phyloP scores from a whole-genome alignment of 768 basidiomycete species.

The Floccularia luteovirens region DNA sequence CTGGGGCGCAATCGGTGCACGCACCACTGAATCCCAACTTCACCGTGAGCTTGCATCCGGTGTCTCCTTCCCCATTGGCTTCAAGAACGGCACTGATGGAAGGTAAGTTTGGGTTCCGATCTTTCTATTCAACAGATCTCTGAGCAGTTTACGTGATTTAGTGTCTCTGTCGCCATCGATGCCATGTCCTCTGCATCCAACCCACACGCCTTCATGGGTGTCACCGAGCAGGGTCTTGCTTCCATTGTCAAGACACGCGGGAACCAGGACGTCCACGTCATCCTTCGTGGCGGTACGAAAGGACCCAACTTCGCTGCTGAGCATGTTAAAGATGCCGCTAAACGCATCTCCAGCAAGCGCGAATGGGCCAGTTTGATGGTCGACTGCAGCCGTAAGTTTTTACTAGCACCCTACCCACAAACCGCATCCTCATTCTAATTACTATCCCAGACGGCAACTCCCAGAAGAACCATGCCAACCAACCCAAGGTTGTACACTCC shows the following conservation, averaged over 20 bases:
- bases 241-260: conserved; percentile 90
- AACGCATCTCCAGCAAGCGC: conserved; percentile 41
- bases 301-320: conserved; percentile 86
- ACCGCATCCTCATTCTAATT: conserved; percentile 2
- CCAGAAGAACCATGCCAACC: conserved; percentile 89
- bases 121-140: background rate
- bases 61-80: conserved; percentile 95
- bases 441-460: conserved; percentile 99
- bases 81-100: conserved; percentile 99
- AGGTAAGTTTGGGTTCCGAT: conserved; percentile 41
- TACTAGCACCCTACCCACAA: conserved; percentile 15
- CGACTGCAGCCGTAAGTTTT: conserved; percentile 83
- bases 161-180: conserved; percentile 87
- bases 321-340: conserved; percentile 57
- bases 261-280: conserved; percentile 87
- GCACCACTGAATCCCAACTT: conserved; percentile 96
- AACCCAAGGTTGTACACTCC: conserved; percentile 69
- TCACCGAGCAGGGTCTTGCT: conserved; percentile 83
- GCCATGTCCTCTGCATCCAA: conserved; percentile 91
- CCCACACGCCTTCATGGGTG: conserved; percentile 96
- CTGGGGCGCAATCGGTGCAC: conserved; percentile 96
- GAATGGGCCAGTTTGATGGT: conserved; percentile 75
- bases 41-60: conserved; percentile 96
- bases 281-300: conserved; percentile 86
- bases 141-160: conserved; percentile 13